Evolutionary conservation across 2,329 filamentous ascomycete species (phyloP), one percentile per base, ranked within the genome.

Genomic region (Thermothelomyces thermophilus): DNA sequence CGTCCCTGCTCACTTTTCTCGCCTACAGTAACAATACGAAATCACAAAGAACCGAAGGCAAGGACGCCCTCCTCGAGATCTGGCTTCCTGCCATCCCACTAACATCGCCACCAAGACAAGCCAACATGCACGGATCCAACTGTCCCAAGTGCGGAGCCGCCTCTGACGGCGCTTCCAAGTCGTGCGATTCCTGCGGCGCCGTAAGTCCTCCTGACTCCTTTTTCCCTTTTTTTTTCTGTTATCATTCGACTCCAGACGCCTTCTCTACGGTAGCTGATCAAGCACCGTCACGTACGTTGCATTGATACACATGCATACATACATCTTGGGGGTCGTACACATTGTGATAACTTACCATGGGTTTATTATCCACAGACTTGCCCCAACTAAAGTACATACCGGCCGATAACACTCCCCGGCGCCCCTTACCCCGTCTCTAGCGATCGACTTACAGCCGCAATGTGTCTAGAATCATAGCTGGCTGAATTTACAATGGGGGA

Each of bases 101-200:
- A 16, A 11, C 28, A 13, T 17, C 10, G 22, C 20, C 36, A 36
- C 5, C 39, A 1, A 41, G 5, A 20, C 9, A 33, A 54, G 17
- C 19, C 43, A 59, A 39, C 22, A 73, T 73, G 70, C 69, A 72
- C 63, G 64, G 61, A 63, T 59, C 62, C 50, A 57, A 63, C 59
- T 82, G 78, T 72, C 78, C 78, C 69, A 79, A 76, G 70, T 82
- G 78, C 71, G 73, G 71, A 60, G 67, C 70, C 59, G 54, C 68
- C 62, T 71, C 73, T 58, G 60, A 65, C 41, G 69, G 69, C 58
- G 59, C 60, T 36, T 59, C 60, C 68, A 82, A 82, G 76, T 72
- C 70, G 53, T 82, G 78, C 70, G 59, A 62, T 51, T 68, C 71
- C 51, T 82, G 78, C 68, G 78, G 78, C 49, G 76, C 78, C 61